These are phyloP conservation scores for Paramecium primaurelia DNA, from an alignment of 73 alveolate genomes.

Conservation along the genomic window DNA sequence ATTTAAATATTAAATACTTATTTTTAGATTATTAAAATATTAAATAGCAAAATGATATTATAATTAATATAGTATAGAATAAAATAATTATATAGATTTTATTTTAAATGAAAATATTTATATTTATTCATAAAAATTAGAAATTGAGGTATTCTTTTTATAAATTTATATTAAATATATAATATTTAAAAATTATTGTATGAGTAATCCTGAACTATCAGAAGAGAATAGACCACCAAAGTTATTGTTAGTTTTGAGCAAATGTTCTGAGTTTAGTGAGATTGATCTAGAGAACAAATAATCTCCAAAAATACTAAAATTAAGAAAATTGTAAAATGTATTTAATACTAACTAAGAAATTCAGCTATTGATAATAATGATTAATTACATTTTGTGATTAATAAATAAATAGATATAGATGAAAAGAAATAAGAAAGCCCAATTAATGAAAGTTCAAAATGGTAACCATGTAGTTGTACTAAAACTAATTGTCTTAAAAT, in stretches of 20 bases:
- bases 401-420: neutral
- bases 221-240: neutral
- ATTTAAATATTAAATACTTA: no score
- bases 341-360: neutral
- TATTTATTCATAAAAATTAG: neutral
- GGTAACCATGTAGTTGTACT: constrained; percentile 43
- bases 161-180: neutral
- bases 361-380: neutral
- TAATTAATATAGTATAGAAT: neutral
- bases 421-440: neutral
- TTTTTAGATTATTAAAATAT: neutral
- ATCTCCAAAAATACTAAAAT: neutral
- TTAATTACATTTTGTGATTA: neutral
- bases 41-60: neutral
- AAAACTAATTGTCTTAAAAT: constrained; percentile 31
- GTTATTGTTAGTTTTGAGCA: neutral
- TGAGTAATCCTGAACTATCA: constrained; percentile 14
- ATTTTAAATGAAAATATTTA: neutral
- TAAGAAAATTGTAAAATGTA: neutral
- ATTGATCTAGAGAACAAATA: neutral
- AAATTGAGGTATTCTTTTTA: neutral
- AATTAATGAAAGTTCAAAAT: neutral
- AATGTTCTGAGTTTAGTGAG: constrained; percentile 24
- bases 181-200: neutral
- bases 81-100: neutral